Percentiles rank a stretch among this genome's conserved stretches.
Evolutionary conservation across 768 basidiomycete genomes (phyloP).

Genomic region (Ramaria sp.): DNA sequence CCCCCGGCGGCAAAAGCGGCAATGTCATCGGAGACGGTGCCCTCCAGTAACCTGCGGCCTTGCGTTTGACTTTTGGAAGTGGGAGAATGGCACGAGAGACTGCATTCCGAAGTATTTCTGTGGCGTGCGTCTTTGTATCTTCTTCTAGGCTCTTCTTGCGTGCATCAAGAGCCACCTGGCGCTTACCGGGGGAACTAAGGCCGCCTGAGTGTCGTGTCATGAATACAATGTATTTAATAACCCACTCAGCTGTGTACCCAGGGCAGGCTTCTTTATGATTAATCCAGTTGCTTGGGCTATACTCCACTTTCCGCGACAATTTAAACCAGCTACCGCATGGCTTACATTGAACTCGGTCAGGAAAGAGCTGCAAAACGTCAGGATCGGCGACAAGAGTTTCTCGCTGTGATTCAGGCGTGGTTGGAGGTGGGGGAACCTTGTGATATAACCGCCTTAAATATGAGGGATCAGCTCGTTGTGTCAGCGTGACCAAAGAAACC

Average conservation of each 20-base stretch:
- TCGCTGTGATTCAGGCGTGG: not conserved
- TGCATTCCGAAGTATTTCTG: not conserved
- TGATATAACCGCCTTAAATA: not conserved
- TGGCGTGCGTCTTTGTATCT: not conserved
- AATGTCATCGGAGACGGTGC: slow-evolving; percentile 1
- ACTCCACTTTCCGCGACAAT: not conserved
- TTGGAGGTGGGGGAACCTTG: not conserved
- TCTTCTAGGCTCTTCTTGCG: too few relatives aligned
- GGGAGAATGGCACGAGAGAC: not conserved
- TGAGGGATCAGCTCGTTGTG: not conserved
- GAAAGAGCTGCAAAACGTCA: not conserved
- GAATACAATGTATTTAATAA: not conserved
- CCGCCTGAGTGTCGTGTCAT: not conserved
- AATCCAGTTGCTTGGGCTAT: not conserved
- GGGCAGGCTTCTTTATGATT: not conserved
- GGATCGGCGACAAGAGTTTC: not conserved
- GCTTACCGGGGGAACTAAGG: too few relatives aligned
- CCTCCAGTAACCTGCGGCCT: not conserved
- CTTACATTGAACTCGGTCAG: slow-evolving; percentile 1
- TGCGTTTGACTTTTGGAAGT: not conserved
- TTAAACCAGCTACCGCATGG: not conserved
- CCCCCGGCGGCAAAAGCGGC: slow-evolving; percentile 2
- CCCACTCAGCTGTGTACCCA: not conserved
- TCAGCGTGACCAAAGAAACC: not conserved
- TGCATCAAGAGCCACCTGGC: too few relatives aligned